phyloP scores from a whole-genome alignment of 257 asterid genomes.

The Nemophila menziesii region DNA sequence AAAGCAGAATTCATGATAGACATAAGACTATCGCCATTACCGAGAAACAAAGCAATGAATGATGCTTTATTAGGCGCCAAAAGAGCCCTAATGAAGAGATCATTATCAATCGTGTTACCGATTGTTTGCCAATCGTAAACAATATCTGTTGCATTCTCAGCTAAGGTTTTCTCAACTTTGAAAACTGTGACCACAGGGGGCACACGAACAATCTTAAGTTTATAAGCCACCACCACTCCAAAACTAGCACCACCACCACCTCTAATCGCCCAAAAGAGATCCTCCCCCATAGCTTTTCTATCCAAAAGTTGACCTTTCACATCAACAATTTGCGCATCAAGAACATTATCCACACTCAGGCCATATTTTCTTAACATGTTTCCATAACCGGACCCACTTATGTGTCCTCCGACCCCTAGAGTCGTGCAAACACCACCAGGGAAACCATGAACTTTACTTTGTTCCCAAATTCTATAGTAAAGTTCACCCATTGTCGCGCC shows the following conservation, averaged over 20 bases:
- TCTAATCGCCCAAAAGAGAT: constrained; percentile 32
- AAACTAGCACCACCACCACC: constrained; percentile 38
- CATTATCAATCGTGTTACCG: constrained; percentile 19
- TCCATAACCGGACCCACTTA: constrained; percentile 35
- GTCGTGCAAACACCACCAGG: constrained; percentile 33
- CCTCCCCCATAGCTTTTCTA: constrained; percentile 30
- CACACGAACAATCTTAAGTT: constrained; percentile 19
- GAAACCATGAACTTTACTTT: constrained; percentile 22
- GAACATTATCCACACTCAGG: constrained; percentile 20
- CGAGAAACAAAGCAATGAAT: constrained; percentile 23
- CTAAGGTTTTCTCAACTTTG: constrained; percentile 14
- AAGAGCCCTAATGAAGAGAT: constrained; percentile 24
- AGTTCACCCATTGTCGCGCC: constrained; percentile 36
- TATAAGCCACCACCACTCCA: constrained; percentile 26
- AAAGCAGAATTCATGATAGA: constrained; percentile 2
- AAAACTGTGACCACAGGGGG: constrained; percentile 22
- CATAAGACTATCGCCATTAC: constrained; percentile 4
- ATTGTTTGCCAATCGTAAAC: constrained; percentile 23
- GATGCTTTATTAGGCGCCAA: constrained; percentile 14
- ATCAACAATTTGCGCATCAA: constrained; percentile 28
- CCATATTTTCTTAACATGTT: constrained; percentile 29
- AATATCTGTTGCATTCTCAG: constrained; percentile 21
- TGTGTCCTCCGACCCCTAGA: constrained; percentile 28
- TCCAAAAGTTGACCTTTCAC: constrained; percentile 23
- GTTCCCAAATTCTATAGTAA: constrained; percentile 22